Evolutionary conservation across 2,329 filamentous ascomycete genomes (phyloP).

Genomic region (Diaporthe sp.): DNA sequence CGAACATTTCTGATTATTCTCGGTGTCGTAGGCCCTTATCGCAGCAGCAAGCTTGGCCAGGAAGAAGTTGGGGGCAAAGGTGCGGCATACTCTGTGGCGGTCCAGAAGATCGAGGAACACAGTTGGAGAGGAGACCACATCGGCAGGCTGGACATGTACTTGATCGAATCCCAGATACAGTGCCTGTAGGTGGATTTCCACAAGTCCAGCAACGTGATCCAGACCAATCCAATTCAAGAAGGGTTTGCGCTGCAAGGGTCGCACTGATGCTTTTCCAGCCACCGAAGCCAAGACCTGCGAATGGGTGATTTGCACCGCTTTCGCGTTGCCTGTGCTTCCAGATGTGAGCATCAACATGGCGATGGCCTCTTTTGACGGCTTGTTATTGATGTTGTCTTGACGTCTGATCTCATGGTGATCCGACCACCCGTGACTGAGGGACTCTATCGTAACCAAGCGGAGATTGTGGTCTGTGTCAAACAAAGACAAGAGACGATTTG

Average conservation of each 20-base stretch:
- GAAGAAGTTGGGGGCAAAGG: conserved; percentile 57
- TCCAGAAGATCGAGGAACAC: conserved; percentile 55
- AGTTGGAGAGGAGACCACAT: conserved; percentile 54
- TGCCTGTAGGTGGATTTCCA: conserved; percentile 66
- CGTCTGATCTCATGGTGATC: too few relatives aligned
- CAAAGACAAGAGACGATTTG: too few relatives aligned
- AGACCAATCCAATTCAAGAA: conserved; percentile 65
- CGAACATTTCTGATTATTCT: too few relatives aligned
- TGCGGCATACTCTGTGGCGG: conserved; percentile 55
- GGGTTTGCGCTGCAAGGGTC: too few relatives aligned
- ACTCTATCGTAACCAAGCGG: too few relatives aligned
- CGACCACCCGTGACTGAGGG: too few relatives aligned
- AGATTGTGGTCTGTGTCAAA: too few relatives aligned
- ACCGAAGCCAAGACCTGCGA: conserved; percentile 56
- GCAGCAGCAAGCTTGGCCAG: conserved; percentile 48
- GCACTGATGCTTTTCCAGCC: conserved; percentile 51
- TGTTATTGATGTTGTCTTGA: too few relatives aligned
- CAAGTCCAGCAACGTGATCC: conserved; percentile 66
- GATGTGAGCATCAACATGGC: conserved; percentile 64
- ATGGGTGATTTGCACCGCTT: conserved; percentile 61
- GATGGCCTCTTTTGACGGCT: neutral
- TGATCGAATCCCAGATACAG: conserved; percentile 56
- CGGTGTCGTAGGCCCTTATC: too few relatives aligned
- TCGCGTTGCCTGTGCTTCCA: conserved; percentile 63
- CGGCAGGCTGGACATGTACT: conserved; percentile 57